Evolutionary conservation across 1,139 yeast genomes (phyloP).

Genomic region (Saccharomyces hybrid): DNA sequence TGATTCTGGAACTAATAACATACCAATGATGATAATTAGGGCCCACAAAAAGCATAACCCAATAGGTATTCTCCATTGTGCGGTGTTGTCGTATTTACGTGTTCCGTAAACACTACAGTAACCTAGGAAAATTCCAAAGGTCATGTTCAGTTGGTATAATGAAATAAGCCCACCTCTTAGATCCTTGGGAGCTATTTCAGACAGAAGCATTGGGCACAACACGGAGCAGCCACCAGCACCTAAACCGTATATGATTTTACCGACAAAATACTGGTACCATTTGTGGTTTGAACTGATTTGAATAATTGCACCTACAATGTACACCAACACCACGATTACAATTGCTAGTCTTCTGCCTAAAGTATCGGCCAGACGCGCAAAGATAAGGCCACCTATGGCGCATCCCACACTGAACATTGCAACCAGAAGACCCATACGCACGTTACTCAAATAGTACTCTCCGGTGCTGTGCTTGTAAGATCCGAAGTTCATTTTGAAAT

Average conservation of each 20-base stretch:
- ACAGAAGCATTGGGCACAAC: constrained; percentile 51
- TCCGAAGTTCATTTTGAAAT: constrained; percentile 48
- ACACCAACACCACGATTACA: constrained; percentile 45
- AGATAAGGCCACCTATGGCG: constrained; percentile 50
- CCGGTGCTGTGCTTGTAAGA: constrained; percentile 30
- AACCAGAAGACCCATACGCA: constrained; percentile 52
- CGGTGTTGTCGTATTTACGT: constrained; percentile 37
- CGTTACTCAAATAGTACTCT: constrained; percentile 37
- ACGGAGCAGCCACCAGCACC: constrained; percentile 57
- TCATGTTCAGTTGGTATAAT: constrained; percentile 53
- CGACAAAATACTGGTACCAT: constrained; percentile 48
- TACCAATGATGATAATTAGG: constrained; percentile 45
- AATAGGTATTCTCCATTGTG: constrained; percentile 54
- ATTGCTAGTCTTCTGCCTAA: constrained; percentile 54
- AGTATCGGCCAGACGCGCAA: constrained; percentile 47
- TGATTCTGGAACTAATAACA: constrained; percentile 58
- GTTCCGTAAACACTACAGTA: constrained; percentile 52
- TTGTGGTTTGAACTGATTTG: constrained; percentile 46
- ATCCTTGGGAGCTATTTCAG: constrained; percentile 56
- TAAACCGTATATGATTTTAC: constrained; percentile 52
- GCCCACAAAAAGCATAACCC: constrained; percentile 51
- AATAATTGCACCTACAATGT: constrained; percentile 51
- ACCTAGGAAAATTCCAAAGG: constrained; percentile 52
- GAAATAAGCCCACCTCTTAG: constrained; percentile 58
- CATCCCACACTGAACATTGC: constrained; percentile 61